Conservation (phyloP, 148 eudicot species). For the Nepenthes gracilis region DNA sequence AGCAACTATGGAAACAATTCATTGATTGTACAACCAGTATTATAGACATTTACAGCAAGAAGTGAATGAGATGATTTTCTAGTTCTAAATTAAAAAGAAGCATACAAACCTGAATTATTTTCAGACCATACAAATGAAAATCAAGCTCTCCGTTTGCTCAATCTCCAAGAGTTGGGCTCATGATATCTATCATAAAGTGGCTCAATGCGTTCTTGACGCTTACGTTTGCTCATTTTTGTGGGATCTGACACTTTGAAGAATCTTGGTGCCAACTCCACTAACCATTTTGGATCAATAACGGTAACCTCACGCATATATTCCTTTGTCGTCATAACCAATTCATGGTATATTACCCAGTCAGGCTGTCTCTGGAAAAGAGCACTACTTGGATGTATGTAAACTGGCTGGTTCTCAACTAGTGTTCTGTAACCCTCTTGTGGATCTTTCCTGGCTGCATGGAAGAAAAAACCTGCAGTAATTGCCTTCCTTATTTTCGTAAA, state of each 20-base stretch:
- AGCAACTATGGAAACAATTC: too few relatives aligned
- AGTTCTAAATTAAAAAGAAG: not conserved
- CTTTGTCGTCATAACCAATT: slow-evolving; percentile 93
- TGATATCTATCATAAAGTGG: slow-evolving; percentile 93
- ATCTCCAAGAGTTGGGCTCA: slow-evolving; percentile 96
- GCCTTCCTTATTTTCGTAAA: slow-evolving; percentile 66
- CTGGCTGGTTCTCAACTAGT: slow-evolving; percentile 84
- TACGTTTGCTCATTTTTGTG: slow-evolving; percentile 87
- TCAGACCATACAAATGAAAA: not conserved
- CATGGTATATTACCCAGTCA: slow-evolving; percentile 95
- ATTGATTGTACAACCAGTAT: too few relatives aligned
- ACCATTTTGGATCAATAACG: slow-evolving; percentile 81
- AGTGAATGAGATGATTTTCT: too few relatives aligned
- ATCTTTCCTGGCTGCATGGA: slow-evolving; percentile 86
- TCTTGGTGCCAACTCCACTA: slow-evolving; percentile 82
- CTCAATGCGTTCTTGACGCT: slow-evolving; percentile 90
- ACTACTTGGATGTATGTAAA: slow-evolving; percentile 91
- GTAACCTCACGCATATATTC: slow-evolving; percentile 97
- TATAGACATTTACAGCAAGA: too few relatives aligned
- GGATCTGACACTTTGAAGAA: slow-evolving; percentile 90
- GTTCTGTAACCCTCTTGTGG: slow-evolving; percentile 94
- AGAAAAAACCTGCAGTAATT: slow-evolving; percentile 77
- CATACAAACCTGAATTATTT: not conserved
- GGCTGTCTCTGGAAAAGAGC: slow-evolving; percentile 93
- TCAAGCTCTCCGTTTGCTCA: slow-evolving; percentile 82